Evolutionary conservation across 768 basidiomycete genomes (phyloP).

Genomic region (Mycena haematopus): DNA sequence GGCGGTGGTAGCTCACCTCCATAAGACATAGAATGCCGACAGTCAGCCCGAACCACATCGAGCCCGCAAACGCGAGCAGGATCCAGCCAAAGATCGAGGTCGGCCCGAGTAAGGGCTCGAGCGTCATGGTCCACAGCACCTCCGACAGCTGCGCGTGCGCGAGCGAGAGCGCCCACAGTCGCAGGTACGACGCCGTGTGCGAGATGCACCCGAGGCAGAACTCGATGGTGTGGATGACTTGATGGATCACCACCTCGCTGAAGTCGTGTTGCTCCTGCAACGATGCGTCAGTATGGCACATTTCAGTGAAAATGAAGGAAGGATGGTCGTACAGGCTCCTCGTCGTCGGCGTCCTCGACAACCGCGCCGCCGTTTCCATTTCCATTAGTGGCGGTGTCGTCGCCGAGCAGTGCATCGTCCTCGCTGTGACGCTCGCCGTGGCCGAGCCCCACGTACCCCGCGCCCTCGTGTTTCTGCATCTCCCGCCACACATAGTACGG

Average conservation of each 20-base stretch:
- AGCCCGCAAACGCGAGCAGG: slow-evolving; percentile 53
- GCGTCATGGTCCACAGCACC: slow-evolving; percentile 89
- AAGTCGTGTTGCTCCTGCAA: slow-evolving; percentile 85
- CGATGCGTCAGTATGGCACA: slow-evolving; percentile 22
- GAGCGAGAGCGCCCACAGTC: slow-evolving; percentile 96
- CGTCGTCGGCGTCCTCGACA: slow-evolving; percentile 71
- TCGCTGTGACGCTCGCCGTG: slow-evolving; percentile 62
- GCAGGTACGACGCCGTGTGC: slow-evolving; percentile 92
- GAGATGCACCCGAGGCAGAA: slow-evolving; percentile 99
- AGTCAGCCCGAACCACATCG: slow-evolving; percentile 82
- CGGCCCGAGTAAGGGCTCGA: slow-evolving; percentile 67
- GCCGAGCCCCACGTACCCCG: slow-evolving; percentile 81
- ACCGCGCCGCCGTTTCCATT: slow-evolving; percentile 55
- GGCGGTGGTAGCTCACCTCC: slow-evolving; percentile 67
- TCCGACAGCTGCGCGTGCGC: slow-evolving; percentile 98
- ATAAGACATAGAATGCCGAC: slow-evolving; percentile 87
- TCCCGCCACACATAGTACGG: slow-evolving; percentile 94
- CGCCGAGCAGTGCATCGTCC: slow-evolving; percentile 72
- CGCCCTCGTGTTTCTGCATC: slow-evolving; percentile 78
- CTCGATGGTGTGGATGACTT: slow-evolving; percentile 98
- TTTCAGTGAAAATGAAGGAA: slow-evolving; percentile 29
- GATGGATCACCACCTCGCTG: slow-evolving; percentile 94
- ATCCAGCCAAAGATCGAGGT: slow-evolving; percentile 69
- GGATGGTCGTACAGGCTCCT: slow-evolving; percentile 69
- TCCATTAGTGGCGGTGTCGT: slow-evolving; percentile 65